A percentile compares a stretch with the other conserved stretches of the same genome.
phyloP scores from a whole-genome alignment of 306 rosid genomes.

The Malus domestica region ASM211411v1 NC_041803.1:4552501-4553000 shows the following conservation, averaged over 20 bases:
- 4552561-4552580: constrained; percentile 91
- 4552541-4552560: constrained; percentile 25
- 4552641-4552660: constrained; percentile 36
- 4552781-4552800: constrained; percentile 94
- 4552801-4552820: constrained; percentile 87
- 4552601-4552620: constrained; percentile 75
- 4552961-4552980: constrained; percentile 90
- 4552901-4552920: constrained; percentile 17
- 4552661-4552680: neutral
- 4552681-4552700: neutral
- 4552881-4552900: neutral
- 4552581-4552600: constrained; percentile 63
- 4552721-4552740: constrained; percentile 6
- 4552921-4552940: constrained; percentile 58
- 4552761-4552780: constrained; percentile 95
- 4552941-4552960: constrained; percentile 90
- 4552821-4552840: constrained; percentile 92
- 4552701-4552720: constrained; percentile 10
- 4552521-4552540: neutral
- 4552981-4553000: constrained; percentile 63
- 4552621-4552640: constrained; percentile 79
- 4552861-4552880: neutral
- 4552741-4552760: constrained; percentile 85
- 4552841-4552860: constrained; percentile 14
- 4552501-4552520: neutral